Evolutionary conservation across 768 basidiomycete genomes (phyloP), one percentile per base, ranked within the genome.

Genomic region (Cyclocybe aegerita): DNA sequence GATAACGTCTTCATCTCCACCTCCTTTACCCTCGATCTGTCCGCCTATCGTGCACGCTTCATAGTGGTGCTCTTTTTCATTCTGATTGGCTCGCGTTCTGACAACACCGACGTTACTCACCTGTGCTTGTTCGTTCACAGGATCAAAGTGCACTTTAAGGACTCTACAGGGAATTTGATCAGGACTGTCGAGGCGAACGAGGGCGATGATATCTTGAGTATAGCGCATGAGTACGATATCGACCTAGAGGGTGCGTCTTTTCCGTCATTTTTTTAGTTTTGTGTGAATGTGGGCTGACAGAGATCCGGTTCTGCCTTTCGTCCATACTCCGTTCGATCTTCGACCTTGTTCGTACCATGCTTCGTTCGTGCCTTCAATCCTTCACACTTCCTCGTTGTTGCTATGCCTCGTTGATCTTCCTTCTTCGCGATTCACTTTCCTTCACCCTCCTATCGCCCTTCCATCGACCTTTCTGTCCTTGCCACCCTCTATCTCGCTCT

Each of bases 211-310:
- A 71, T 99, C 34, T 72, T 99, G 32, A 84, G 85, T 16, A 75
- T 99, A 48, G 94, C 95, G 4, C 94, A 97, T 62, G 95, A 97
- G 66, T 84, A 96, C 63, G 96, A 98, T 60, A 82, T 99, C 48
- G 96, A 98, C 65, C 76, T 98, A 14, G 96, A 98, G 77, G 95
- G 95, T 92, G 56, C 53, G 78, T 65, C 32, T 33, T 46, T 32
- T 12, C n/a, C 23, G 36, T n/a, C 29, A 35, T 36, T 14, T 8
- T 8, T 34, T 40, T 40, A 41, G 39, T 37, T 5, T 5, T 40
- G 16, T 23, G 33, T 23, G 42, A 31, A 7, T 16, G 11, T 12
- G 32, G 37, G 10, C 34, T 46, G 10, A 40, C 23, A 4, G 16
- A 41, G 39, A 17, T n/a, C 15, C 23, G 16, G 12, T 9, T 23